Conservation (phyloP, 805 yeast genomes). For the Candida maesae region DNA sequence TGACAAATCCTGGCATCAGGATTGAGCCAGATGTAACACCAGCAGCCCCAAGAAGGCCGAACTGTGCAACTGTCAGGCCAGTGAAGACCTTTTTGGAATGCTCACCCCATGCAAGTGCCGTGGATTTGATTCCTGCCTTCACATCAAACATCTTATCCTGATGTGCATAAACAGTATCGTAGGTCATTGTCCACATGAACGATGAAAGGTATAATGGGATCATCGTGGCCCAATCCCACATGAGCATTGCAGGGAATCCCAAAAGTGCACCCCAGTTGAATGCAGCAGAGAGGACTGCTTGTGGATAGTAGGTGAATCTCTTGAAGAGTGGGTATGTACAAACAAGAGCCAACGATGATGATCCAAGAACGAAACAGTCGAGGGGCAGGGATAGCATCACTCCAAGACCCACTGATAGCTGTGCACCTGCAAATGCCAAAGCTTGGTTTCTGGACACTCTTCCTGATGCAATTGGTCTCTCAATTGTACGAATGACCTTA, state of each 20-base stretch:
- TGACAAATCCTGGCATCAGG: slow-evolving; percentile 81
- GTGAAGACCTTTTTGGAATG: slow-evolving; percentile 67
- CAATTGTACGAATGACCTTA: slow-evolving; percentile 82
- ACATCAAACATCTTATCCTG: slow-evolving; percentile 91
- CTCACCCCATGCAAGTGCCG: slow-evolving; percentile 93
- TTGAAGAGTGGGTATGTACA: slow-evolving; percentile 90
- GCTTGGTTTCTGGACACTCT: slow-evolving; percentile 73
- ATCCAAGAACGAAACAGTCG: slow-evolving; percentile 80
- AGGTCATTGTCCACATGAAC: slow-evolving; percentile 90
- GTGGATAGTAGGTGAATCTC: slow-evolving; percentile 95
- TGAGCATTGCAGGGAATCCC: slow-evolving; percentile 96
- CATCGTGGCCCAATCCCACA: slow-evolving; percentile 74
- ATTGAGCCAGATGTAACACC: slow-evolving; percentile 63
- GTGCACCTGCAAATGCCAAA: slow-evolving; percentile 62
- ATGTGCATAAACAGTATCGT: slow-evolving; percentile 96
- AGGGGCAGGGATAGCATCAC: slow-evolving; percentile 71
- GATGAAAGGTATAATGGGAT: slow-evolving; percentile 72
- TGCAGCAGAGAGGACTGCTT: slow-evolving; percentile 71
- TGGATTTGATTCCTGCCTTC: slow-evolving; percentile 88
- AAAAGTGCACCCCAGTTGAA: slow-evolving; percentile 93
- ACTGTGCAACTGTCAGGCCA: slow-evolving; percentile 64
- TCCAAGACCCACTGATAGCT: slow-evolving; percentile 68
- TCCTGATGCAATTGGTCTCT: slow-evolving; percentile 91
- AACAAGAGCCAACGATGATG: slow-evolving; percentile 74
- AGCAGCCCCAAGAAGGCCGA: slow-evolving; percentile 57